phyloP scores from a whole-genome alignment of 108 stramenopile species.

The Pseudonitzschia multiseries region DNA sequence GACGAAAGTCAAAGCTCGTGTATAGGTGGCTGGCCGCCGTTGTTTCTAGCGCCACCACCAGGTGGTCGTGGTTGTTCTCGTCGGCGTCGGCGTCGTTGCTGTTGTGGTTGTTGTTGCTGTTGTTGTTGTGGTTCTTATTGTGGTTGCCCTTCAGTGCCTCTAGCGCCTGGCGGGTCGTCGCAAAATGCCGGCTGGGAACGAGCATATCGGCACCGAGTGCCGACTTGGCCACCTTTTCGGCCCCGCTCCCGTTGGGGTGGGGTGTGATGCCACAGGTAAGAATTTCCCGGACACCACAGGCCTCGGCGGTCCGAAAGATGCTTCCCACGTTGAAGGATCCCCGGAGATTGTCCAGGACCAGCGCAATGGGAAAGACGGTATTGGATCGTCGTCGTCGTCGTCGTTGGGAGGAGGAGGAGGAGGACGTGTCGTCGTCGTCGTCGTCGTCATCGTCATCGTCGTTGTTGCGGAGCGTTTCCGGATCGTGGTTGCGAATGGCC shows the following conservation, averaged over 20 bases:
- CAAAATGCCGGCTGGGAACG: constrained; percentile 70
- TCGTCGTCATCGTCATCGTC: no score
- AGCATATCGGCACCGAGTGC: constrained; percentile 74
- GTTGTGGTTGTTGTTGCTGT: not conserved
- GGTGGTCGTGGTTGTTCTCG: not conserved
- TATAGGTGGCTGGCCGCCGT: constrained; percentile 67
- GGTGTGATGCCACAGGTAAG: constrained; percentile 77
- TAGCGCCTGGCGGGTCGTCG: constrained; percentile 60
- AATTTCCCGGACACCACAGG: constrained; percentile 40
- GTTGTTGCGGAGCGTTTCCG: no score
- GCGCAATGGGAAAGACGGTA: constrained; percentile 61
- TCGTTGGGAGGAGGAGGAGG: no score
- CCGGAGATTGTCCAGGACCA: constrained; percentile 85
- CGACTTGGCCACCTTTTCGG: constrained; percentile 79
- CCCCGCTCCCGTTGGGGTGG: constrained; percentile 71
- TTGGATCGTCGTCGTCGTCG: no score
- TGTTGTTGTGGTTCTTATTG: not conserved
- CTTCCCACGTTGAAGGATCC: constrained; percentile 88
- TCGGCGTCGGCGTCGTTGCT: not conserved
- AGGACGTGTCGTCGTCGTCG: no score
- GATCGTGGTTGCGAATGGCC: constrained; percentile 76
- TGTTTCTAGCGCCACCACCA: constrained; percentile 81
- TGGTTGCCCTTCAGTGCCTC: constrained; percentile 34
- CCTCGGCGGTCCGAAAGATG: constrained; percentile 86
- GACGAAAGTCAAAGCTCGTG: constrained; percentile 47